Conservation (phyloP, 164 flowering plant genomes). For the Vitis labrusca region DNA sequence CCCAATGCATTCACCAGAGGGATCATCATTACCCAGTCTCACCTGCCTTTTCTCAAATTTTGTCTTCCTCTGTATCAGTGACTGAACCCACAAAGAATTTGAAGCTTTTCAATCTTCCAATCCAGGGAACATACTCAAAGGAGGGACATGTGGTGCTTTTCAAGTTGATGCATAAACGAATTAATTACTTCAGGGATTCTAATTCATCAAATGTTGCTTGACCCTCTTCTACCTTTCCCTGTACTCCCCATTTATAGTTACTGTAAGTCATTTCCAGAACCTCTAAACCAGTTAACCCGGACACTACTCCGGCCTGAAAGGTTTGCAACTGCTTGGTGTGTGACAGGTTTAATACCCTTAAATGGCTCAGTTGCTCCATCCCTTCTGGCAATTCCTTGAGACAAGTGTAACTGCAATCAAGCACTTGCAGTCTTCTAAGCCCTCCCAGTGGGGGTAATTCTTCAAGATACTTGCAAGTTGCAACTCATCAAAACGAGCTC, state of each 20-base stretch:
- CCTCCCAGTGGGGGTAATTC: slow-evolving; percentile 17
- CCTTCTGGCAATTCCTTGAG: slow-evolving; percentile 22
- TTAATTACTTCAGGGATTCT: background rate
- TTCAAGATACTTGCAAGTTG: slow-evolving; percentile 9
- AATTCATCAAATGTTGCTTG: slow-evolving; percentile 15
- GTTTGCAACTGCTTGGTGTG: slow-evolving; percentile 10
- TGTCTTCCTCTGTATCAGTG: too few species aligned
- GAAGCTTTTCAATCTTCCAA: slow-evolving; percentile 6
- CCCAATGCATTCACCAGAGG: slow-evolving; percentile 5
- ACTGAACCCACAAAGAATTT: background rate
- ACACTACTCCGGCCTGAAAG: slow-evolving; percentile 6
- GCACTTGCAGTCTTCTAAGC: slow-evolving; percentile 15
- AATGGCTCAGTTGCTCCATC: slow-evolving; percentile 9
- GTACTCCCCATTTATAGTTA: slow-evolving; percentile 8
- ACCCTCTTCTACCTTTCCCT: background rate
- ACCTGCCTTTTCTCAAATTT: background rate
- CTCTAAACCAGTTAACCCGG: slow-evolving; percentile 11
- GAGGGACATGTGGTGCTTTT: background rate
- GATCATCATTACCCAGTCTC: background rate
- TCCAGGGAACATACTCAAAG: slow-evolving; percentile 3
- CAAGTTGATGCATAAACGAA: background rate
- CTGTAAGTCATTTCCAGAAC: slow-evolving; percentile 21
- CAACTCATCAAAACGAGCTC: slow-evolving; percentile 20
- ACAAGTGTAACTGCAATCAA: slow-evolving; percentile 21
- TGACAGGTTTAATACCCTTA: slow-evolving; percentile 19